Evolutionary conservation across 495 filamentous ascomycete species (phyloP), one percentile per base, ranked within the genome.

Genomic region (Penicillium cataractarum): DNA sequence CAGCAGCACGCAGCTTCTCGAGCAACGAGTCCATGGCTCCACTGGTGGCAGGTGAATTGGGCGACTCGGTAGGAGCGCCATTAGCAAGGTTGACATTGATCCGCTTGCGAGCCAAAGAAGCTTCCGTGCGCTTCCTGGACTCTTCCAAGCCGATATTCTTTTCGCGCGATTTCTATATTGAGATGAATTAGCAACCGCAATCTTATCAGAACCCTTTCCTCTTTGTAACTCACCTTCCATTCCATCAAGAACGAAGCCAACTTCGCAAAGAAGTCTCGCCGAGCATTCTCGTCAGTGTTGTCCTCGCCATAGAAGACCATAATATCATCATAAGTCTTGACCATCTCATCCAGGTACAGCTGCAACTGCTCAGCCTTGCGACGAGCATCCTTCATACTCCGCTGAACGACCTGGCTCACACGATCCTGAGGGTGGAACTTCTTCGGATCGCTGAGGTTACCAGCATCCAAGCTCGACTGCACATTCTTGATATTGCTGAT

Each of bases 381-480:
- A 62, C 95, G 80, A 39, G 95, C 96, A 65, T 99, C 96, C 76
- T 97, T 97, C 92, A 99, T 97, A 61, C 86, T 90, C 35, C 94
- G 84, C 74, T 96, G 91, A 49, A 97, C 92, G 21, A 98, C 84
- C 74, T 96, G 91, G 66, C 89, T 89, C 53, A 97, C 93, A 42
- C 96, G 90, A 74, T 99, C 95, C 74, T 97, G 91, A 6, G 95
- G 95, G 69, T 99, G 95, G 81, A 99, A 99, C 68, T 95, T 96
- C 84, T 93, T 97, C 31, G 93, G 87, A 73, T 99, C 95, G 68
- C 92, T 96, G 56, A 99, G 82, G 73, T 97, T 99, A 61, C 95
- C 95, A 4, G 89, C 89, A 73, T 99, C 95, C 44, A 99, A 86
- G 35, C 92, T 94, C 67, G 83, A 83, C 73, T 99, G 95, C 42